Evolutionary conservation across 208 protist genomes (phyloP), one percentile per base, ranked within the genome.

Genomic region (Wallacemonas collosoma): DNA sequence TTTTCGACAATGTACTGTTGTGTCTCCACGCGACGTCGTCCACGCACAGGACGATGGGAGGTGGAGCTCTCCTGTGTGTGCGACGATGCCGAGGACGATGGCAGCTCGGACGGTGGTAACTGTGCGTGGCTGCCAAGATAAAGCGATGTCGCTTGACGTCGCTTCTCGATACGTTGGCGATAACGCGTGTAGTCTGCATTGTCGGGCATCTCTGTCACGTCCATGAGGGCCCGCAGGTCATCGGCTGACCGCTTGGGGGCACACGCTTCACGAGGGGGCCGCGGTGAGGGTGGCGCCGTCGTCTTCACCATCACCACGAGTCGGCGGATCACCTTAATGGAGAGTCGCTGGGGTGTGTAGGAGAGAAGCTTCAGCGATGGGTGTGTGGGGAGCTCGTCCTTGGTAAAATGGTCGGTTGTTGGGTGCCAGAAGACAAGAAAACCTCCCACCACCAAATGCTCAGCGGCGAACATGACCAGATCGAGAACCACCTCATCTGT

Each of bases 381-480:
- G 75, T 99, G 97, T 41, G 68, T 85, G 11, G 97, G 96, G 17
- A 99, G 76, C 79, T 98, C 96, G 12, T 83, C 89, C 51, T 83
- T 67, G 36, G 85, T 93, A 79, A 97, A 98, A 47, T 78, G 71
- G 63, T 86, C 76, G 8, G 95, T 98, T 12, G 96, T 98, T 40
- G 97, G 94, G 77, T 98, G 93, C 97, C 97, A 99, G 75, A 97
- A 98, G 56, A 93, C 84, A 7, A 99, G 83, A 48, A 85, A 78
- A 14, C 97, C 97, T 17, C 93, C 93, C 15, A 98, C 60, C 11
- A 88, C 82, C 2, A 99, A 81, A 40, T 84, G 73, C 54, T 85
- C 82, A 0, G 97, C 95, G 5, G 97, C 97, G 69, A 98, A 98
- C 43, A 95, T 72, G 39, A 98, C 80, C 5, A 99, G 75, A 75